Evolutionary conservation across 768 basidiomycete genomes (phyloP).

Genomic region (Russula vinacea): DNA sequence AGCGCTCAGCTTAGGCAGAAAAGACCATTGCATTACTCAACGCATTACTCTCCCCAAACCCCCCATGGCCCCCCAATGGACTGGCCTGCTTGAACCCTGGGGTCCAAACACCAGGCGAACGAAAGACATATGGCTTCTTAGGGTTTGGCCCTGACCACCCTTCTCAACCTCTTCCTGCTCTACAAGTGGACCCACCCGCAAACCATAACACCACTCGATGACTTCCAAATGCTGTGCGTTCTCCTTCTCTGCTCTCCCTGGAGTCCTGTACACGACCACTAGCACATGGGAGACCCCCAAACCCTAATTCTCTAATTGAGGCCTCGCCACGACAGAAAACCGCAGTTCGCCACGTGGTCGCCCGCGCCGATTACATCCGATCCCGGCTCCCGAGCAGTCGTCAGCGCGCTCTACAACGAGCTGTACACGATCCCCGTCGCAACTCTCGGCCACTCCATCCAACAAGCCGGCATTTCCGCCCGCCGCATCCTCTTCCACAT

Average conservation of each 20-base stretch:
- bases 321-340: conserved; percentile 15
- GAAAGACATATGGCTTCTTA: conserved; percentile 5
- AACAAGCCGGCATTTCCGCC: conserved; percentile 36
- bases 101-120: neutral
- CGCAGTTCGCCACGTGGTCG: conserved; percentile 8
- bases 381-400: conserved; percentile 32
- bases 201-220: conserved; percentile 18
- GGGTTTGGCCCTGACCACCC: neutral
- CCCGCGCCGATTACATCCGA: neutral
- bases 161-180: conserved; percentile 15
- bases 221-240: conserved; percentile 24
- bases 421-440: conserved; percentile 36
- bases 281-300: neutral
- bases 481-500: conserved; percentile 37
- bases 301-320: neutral
- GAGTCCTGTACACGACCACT: neutral
- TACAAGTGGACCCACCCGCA: conserved; percentile 2
- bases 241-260: no score
- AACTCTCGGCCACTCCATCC: conserved; percentile 37
- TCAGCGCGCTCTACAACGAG: conserved; percentile 37
- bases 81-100: neutral
- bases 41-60: no score
- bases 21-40: neutral
- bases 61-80: neutral
- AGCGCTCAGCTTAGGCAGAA: neutral